Base-by-base conservation (phyloP, 2,329 filamentous ascomycete species). In the Apiospora pterosperma region DNA sequence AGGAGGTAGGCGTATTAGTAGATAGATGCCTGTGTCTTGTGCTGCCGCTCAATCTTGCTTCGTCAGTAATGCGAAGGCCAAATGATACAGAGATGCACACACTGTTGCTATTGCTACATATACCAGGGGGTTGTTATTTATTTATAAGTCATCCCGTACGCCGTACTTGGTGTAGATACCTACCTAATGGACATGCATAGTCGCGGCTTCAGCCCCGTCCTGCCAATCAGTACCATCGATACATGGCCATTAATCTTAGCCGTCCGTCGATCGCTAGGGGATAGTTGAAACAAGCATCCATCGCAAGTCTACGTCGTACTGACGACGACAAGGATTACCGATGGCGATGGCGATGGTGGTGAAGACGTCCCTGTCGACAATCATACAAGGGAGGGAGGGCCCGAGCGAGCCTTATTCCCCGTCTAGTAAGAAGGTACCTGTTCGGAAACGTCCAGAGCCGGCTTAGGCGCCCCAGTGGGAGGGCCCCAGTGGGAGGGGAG, bases 401-500 rank as follows among this genome's bases (percentile, higher is more conserved):
- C 48, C 28, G 28, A 55, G 48, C 48, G 48, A 55, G 48, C 48
- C 48, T n/a, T 55, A 28, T 55, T 25, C 23, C 23, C 44, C 44
- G 19, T 52, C 44, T 52, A 14, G 2, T 25, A 48, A 19, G 14
- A 16, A 42, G 2, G 7, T 55, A 65, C 63, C 55, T 63, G 34
- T 61, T 63, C 61, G 64, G 64, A 65, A 65, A 63, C 64, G 63
- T 38, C 23, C 28, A 62, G 19, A 62, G 60, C 64, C 64, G 64
- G 23, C 42, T 23, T 48, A 44, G 42, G 42, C 42, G 42, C 23
- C 39, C 39, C 36, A 12, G 19, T 38, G n/a, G n/a, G n/a, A n/a
- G n/a, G n/a, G n/a, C n/a, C n/a, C n/a, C n/a, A n/a, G n/a, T n/a
- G n/a, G n/a, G n/a, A n/a, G n/a, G n/a, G n/a, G n/a, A n/a, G n/a